phyloP scores from a whole-genome alignment of 208 protist species.

The Acanthamoeba royreba region DNA sequence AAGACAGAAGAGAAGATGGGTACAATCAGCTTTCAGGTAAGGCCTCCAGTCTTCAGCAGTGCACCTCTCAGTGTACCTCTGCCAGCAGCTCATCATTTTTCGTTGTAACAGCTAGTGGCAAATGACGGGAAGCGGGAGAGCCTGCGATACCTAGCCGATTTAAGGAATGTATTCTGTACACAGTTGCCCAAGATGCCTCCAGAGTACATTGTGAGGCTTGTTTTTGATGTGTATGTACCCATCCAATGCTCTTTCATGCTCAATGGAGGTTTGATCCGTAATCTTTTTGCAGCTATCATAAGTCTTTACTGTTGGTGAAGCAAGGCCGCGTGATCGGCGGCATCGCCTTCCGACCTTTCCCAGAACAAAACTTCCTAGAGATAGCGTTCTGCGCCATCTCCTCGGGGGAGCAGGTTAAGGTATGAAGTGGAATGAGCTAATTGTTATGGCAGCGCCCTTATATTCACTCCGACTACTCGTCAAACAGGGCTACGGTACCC shows the following conservation, averaged over 20 bases:
- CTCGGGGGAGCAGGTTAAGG: slow-evolving; percentile 78
- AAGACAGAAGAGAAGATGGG: background rate
- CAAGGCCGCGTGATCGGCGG: slow-evolving; percentile 78
- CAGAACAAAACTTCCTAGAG: slow-evolving; percentile 79
- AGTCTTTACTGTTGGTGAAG: slow-evolving; percentile 59
- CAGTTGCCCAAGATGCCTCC: slow-evolving; percentile 89
- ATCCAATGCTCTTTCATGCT: background rate
- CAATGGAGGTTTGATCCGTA: background rate
- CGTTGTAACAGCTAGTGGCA: background rate
- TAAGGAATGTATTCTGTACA: slow-evolving; percentile 85
- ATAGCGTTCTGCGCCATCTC: slow-evolving; percentile 89
- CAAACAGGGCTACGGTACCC: slow-evolving; percentile 62
- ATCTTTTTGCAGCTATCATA: background rate
- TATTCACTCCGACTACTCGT: background rate
- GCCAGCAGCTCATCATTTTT: too few relatives aligned
- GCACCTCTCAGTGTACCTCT: too few relatives aligned
- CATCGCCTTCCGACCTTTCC: slow-evolving; percentile 83
- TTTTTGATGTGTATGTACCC: slow-evolving; percentile 73
- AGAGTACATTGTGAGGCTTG: slow-evolving; percentile 84
- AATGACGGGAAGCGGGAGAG: background rate
- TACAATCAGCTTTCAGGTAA: background rate
- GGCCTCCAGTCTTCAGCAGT: too few relatives aligned
- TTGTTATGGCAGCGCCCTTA: background rate
- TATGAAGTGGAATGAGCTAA: background rate
- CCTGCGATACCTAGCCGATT: slow-evolving; percentile 51